phyloP scores from a whole-genome alignment of 2,329 filamentous ascomycete species.

The Talaromyces amestolkiae region DNA sequence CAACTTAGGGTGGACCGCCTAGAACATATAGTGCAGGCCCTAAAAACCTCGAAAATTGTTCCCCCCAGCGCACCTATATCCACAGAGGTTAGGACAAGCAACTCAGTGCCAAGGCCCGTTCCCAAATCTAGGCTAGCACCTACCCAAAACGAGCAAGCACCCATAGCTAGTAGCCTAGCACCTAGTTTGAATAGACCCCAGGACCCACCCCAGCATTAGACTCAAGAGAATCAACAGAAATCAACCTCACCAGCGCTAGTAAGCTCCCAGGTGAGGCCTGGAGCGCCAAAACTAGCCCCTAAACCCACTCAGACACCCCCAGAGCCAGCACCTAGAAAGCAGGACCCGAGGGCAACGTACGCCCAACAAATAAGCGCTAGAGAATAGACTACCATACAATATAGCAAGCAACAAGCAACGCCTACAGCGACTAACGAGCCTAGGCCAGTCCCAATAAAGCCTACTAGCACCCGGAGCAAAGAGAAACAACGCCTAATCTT shows the following conservation, averaged over 20 bases:
- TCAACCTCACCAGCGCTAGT: not conserved
- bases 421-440: not conserved
- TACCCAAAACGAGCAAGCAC: too few relatives aligned
- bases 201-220: not conserved
- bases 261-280: not conserved
- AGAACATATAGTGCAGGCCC: too few relatives aligned
- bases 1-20: too few relatives aligned
- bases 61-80: too few relatives aligned
- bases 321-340: not conserved
- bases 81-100: too few relatives aligned
- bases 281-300: not conserved
- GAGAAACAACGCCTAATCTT: not conserved
- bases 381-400: not conserved
- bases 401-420: not conserved
- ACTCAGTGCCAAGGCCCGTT: too few relatives aligned
- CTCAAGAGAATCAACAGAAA: too few relatives aligned
- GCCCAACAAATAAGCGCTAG: not conserved
- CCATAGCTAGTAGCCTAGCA: too few relatives aligned
- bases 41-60: too few relatives aligned
- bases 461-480: not conserved
- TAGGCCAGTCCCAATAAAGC: not conserved
- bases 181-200: too few relatives aligned
- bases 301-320: not conserved
- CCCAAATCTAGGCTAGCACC: too few relatives aligned
- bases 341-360: not conserved